phyloP scores from a whole-genome alignment of 177 flowering plant genomes.

The Vitis hybrid region DNA sequence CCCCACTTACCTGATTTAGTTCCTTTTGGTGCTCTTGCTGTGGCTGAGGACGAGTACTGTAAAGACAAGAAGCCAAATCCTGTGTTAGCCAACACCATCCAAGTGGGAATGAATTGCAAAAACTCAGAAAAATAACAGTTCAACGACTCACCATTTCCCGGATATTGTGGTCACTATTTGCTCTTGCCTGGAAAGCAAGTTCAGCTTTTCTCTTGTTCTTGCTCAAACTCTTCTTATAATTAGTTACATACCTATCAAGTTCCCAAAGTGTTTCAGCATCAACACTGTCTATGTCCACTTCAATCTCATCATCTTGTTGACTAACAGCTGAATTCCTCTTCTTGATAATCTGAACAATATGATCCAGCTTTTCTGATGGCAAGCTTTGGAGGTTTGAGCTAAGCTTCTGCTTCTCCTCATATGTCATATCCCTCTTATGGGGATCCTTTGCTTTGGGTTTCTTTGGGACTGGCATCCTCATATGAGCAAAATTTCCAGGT shows the following conservation, averaged over 20 bases:
- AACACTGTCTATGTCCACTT: conserved; percentile 79
- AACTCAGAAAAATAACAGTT: not conserved
- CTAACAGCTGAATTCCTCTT: conserved; percentile 65
- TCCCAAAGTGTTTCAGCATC: conserved; percentile 77
- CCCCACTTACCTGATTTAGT: conserved; percentile 35
- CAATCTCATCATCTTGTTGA: conserved; percentile 90
- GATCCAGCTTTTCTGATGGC: conserved; percentile 82
- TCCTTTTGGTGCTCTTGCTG: conserved; percentile 28
- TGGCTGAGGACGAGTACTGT: conserved; percentile 37
- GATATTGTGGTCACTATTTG: conserved; percentile 15
- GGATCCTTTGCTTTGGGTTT: conserved; percentile 81
- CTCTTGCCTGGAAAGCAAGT: conserved; percentile 27
- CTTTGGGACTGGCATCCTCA: conserved; percentile 52
- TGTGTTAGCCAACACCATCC: not conserved
- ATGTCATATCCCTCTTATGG: conserved; percentile 82
- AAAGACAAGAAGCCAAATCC: not conserved
- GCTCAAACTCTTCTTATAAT: conserved; percentile 53
- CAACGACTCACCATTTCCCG: conserved; percentile 24
- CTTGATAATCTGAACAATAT: conserved; percentile 78
- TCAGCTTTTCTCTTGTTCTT: conserved; percentile 46
- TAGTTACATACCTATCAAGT: conserved; percentile 56
- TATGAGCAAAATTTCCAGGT: conserved; percentile 20
- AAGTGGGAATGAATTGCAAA: not conserved
- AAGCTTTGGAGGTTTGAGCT: conserved; percentile 68
- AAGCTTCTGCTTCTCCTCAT: conserved; percentile 84